Base-by-base conservation (phyloP, 2,329 filamentous ascomycete genomes). In the Diplodia seriata region DNA sequence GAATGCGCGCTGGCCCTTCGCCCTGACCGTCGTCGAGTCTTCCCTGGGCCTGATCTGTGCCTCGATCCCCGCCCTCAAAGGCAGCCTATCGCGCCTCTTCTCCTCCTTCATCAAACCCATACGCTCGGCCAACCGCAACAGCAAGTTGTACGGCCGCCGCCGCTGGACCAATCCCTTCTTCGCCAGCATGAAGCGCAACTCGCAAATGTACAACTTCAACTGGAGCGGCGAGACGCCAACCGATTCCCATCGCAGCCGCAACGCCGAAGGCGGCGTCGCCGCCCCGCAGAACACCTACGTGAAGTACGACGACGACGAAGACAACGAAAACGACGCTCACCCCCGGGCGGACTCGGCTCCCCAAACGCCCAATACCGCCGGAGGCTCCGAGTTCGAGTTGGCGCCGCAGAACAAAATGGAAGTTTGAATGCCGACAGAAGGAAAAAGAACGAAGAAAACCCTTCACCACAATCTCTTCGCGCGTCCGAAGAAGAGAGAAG, bases 1-100 rank as follows among this genome's bases (percentile, higher is more conserved):
- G 77, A 73, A 73, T 40, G 76, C 79, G 15, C 77, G 76, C 67
- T 74, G 78, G 51, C 76, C 76, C 20, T 81, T 77, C 74, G 71
- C 79, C 3, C 80, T 80, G 78, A 81, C 81, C 3, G 75, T 76
- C 7, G 70, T 81, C 2, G 81, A 82, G 70, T 76, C 79, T 2
- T 74, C 79, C 51, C 72, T 83, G 2, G 80, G 75, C 18, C 76
- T 82, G 15, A 77, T 82, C 54, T 82, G 80, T 67, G 79, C 81
- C 6, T 79, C 77, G 2, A 79, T 78, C 0, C 81, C 81, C 0
- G 79, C 81, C 1, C 73, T 83, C 29, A 81, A 82, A 36, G 75
- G 80, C 29, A 79, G 82, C 70, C 81, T 82, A 73, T 73, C 74
- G 15, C 47, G 50, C n/a, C 18, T 54, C 33, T 38, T 65, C 50